Evolutionary conservation across 257 asterid genomes (phyloP), one percentile per base, ranked within the genome.

Genomic region (Plantago elongata): DNA sequence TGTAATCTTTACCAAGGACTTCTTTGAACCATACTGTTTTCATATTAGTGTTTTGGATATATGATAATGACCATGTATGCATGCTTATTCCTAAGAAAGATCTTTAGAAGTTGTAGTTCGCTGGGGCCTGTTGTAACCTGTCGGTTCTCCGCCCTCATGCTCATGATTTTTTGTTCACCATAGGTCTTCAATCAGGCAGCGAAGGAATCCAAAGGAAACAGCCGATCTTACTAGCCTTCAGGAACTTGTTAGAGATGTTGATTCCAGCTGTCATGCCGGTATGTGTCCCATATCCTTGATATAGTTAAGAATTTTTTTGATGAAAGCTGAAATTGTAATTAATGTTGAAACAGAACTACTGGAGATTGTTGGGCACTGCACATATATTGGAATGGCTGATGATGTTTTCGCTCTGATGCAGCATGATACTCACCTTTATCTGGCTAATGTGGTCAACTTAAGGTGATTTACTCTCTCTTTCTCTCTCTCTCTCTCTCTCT

Each of bases 341-440:
- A 63, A 58, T 51, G 57, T 65, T 73, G 65, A 52, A 65, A 47
- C 61, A 88, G 98, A 87, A 81, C 71, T 92, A 77, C 84, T 89
- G 82, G 95, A 89, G 52, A 72, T 80, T 73, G 87, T 92, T 50
- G 83, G 86, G 61, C 73, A 83, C 75, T 84, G 99, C 84, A 81
- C 96, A 13, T 92, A 89, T 78, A 69, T 81, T 69, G 97, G 99
- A 74, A 89, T 92, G 97, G 97, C 96, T 12, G 99, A 92, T 77
- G 99, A 84, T 68, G 80, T 74, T 63, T 80, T 84, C 52, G 94
- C 95, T 47, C 69, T 92, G 79, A 80, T 92, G 73, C 97, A 92
- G 78, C 86, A 92, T 76, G 78, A 77, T 38, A 89, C 96, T 56
- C 88, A 84, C 60, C 96, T 92, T 66, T 92, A 89, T 81, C 96